A percentile compares a stretch with the other conserved stretches of the same genome.
Evolutionary conservation across 345 rosid genomes (phyloP).

Genomic region (Gossypium raimondii): DNA sequence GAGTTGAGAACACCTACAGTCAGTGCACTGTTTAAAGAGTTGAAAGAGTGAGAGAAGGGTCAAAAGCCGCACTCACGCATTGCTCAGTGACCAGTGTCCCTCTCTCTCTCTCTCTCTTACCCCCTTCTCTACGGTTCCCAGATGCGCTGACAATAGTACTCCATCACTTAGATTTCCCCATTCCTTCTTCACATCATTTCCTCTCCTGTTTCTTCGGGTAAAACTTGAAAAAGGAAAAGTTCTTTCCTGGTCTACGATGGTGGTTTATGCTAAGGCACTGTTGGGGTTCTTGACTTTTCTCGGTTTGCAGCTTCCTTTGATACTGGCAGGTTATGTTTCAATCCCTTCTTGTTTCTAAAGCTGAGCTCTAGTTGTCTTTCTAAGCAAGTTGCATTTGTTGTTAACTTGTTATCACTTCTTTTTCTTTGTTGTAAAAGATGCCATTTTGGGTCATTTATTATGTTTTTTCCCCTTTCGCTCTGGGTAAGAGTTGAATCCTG

Average conservation of each 20-base stretch:
- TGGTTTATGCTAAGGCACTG: constrained; percentile 24
- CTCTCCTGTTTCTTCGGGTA: background rate
- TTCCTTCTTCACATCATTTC: constrained; percentile 12
- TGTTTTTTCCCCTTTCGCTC: background rate
- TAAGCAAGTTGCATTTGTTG: background rate
- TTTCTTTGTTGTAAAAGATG: background rate
- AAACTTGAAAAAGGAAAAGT: background rate
- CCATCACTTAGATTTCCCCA: constrained; percentile 15
- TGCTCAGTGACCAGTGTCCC: background rate
- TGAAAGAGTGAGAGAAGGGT: background rate
- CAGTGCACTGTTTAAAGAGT: background rate
- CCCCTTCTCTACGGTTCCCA: constrained; percentile 19
- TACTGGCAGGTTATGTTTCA: constrained; percentile 42
- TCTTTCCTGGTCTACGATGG: constrained; percentile 35
- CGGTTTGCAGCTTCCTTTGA: constrained; percentile 42
- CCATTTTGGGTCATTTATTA: constrained; percentile 2
- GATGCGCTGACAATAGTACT: constrained; percentile 24
- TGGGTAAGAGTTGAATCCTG: constrained; percentile 7
- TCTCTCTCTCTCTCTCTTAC: background rate
- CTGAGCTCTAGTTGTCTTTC: constrained; percentile 7
- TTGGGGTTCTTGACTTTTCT: constrained; percentile 42
- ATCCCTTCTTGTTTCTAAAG: constrained; percentile 6
- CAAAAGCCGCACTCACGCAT: constrained; percentile 8
- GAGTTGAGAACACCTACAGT: background rate
- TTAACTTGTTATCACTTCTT: background rate